Conservation (phyloP, 2,329 filamentous ascomycete genomes). For the Aspergillus candidus region DNA sequence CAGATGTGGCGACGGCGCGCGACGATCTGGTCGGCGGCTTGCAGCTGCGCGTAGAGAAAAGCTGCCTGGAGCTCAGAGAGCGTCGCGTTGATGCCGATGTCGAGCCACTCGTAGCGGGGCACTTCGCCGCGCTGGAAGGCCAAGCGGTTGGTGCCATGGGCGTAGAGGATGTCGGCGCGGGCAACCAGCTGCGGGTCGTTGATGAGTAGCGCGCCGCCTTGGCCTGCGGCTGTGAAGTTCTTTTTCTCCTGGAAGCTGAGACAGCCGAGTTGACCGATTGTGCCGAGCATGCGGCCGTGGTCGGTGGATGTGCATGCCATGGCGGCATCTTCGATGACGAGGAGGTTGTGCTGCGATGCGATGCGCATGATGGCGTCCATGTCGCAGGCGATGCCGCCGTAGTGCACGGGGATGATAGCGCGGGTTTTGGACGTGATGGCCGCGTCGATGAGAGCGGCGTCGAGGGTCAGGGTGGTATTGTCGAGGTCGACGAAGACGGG, state of each 20-base stretch:
- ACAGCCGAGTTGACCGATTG: constrained; percentile 13
- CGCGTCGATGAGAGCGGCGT: constrained; percentile 1
- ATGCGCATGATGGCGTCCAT: constrained; percentile 12
- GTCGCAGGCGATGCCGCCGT: constrained; percentile 10
- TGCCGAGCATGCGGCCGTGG: constrained; percentile 8
- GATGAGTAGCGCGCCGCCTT: constrained; percentile 11
- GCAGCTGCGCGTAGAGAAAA: constrained; percentile 10
- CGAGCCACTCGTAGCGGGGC: constrained; percentile 8
- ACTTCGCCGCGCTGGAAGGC: constrained; percentile 9
- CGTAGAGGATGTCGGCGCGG: constrained; percentile 6
- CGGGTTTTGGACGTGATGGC: constrained; percentile 10
- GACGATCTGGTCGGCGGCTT: constrained; percentile 5
- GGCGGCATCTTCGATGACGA: constrained; percentile 13
- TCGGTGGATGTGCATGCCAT: constrained; percentile 9
- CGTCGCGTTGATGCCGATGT: constrained; percentile 5
- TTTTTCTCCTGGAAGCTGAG: constrained; percentile 16
- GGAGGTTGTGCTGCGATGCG: constrained; percentile 1
- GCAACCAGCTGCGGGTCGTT: constrained; percentile 7
- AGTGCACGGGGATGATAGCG: constrained; percentile 12
- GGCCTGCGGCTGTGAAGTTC: constrained; percentile 11
- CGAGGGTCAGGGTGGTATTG: constrained; percentile 11
- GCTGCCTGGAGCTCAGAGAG: constrained; percentile 11
- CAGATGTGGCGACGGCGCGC: constrained; percentile 4
- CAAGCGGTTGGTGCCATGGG: constrained; percentile 9
- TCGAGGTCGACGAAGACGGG: constrained; percentile 13